Conservation (phyloP, 1,139 yeast genomes). For the Candida labiduridarum region DNA sequence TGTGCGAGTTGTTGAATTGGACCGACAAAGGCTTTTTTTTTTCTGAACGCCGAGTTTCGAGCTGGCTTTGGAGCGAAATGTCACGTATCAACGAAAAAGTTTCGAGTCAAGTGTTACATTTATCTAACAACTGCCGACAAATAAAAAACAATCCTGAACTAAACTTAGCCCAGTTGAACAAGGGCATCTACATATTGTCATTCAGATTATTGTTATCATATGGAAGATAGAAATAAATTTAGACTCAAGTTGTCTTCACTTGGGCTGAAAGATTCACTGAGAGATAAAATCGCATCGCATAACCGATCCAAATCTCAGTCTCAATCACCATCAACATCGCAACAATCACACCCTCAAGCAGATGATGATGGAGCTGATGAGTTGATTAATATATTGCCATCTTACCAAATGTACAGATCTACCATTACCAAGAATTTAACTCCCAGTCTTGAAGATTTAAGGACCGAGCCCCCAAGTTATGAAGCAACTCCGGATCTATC, state of each 20-base stretch:
- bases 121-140: too few species aligned
- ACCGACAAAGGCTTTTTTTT: too few species aligned
- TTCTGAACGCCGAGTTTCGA: too few species aligned
- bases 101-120: too few species aligned
- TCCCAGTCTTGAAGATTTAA: conserved; percentile 35
- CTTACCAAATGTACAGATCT: conserved; percentile 45
- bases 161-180: not conserved
- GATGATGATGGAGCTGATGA: conserved; percentile 26
- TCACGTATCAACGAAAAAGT: too few species aligned
- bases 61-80: too few species aligned
- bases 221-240: conserved; percentile 16
- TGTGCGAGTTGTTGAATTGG: too few species aligned
- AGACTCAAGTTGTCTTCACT: conserved; percentile 12
- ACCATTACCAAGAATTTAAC: conserved; percentile 41
- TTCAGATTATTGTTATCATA: not conserved
- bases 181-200: too few species aligned
- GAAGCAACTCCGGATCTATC: conserved; percentile 25
- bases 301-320: not conserved
- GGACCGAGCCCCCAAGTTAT: conserved; percentile 40
- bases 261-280: conserved; percentile 5
- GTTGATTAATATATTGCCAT: conserved; percentile 42
- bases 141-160: too few species aligned
- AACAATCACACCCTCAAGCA: not conserved
- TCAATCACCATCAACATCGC: not conserved
- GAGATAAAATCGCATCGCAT: conserved; percentile 3